Conservation (phyloP, 495 filamentous ascomycete genomes). For the Rhizodiscina lignyota region DNA sequence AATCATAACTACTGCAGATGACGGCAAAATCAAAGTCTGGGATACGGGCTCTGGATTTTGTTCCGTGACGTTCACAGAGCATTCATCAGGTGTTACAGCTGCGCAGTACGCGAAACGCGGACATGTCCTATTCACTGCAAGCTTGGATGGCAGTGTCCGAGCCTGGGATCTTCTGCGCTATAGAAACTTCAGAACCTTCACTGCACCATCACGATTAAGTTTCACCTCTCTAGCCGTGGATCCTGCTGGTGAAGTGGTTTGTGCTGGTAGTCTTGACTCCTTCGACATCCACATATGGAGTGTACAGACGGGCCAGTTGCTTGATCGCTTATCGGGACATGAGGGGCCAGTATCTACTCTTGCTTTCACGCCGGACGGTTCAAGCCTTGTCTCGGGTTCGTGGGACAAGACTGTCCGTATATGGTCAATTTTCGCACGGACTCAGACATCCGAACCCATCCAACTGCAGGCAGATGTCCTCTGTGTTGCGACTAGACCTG, state of each 20-base stretch:
- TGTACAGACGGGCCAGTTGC: conserved; percentile 88
- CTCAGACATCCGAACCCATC: conserved; percentile 86
- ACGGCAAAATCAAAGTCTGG: conserved; percentile 98
- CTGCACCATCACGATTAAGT: conserved; percentile 73
- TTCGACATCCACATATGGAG: conserved; percentile 98
- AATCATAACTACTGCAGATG: conserved; percentile 83
- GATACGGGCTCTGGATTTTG: conserved; percentile 93
- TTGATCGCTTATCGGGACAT: conserved; percentile 81
- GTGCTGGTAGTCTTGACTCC: conserved; percentile 84
- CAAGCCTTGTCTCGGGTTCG: conserved; percentile 68
- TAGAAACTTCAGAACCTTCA: conserved; percentile 93
- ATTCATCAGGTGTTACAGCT: conserved; percentile 87
- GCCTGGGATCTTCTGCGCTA: conserved; percentile 96
- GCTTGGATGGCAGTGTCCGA: conserved; percentile 79
- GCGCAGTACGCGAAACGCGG: conserved; percentile 89
- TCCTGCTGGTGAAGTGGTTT: conserved; percentile 86
- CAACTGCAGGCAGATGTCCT: conserved; percentile 82
- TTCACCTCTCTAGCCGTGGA: conserved; percentile 94
- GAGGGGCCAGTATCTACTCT: conserved; percentile 83
- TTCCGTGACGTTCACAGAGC: conserved; percentile 94
- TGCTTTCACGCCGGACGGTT: conserved; percentile 74
- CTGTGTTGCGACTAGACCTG: conserved; percentile 72
- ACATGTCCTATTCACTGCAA: conserved; percentile 86
- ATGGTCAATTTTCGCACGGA: conserved; percentile 86
- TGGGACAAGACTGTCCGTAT: conserved; percentile 93